phyloP scores from a whole-genome alignment of 345 rosid genomes.

The Raphanus sativus region DNA sequence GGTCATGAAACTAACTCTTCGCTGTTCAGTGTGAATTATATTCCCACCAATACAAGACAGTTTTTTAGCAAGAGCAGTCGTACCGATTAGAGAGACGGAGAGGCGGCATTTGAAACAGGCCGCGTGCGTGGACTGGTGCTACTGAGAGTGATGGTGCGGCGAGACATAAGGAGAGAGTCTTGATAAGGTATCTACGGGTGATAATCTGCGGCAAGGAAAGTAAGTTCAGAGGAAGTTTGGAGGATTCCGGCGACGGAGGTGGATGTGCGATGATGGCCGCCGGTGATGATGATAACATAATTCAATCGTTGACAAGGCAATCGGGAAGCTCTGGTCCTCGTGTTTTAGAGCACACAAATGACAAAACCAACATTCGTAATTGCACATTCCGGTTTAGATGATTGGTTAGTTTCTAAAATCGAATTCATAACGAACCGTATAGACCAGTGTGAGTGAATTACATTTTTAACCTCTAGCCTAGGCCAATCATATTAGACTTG shows the following conservation, averaged over 20 bases:
- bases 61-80: not conserved
- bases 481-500: not conserved
- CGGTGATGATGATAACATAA: conserved; percentile 31
- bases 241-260: conserved; percentile 32
- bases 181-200: conserved; percentile 50
- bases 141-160: conserved; percentile 39
- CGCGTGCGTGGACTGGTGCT: conserved; percentile 49
- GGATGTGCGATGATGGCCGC: conserved; percentile 22
- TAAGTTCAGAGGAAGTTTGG: conserved; percentile 9
- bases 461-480: not conserved
- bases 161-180: conserved; percentile 47
- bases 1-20: not conserved
- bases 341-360: not conserved
- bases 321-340: not conserved
- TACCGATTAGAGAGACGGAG: conserved; percentile 59
- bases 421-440: not conserved
- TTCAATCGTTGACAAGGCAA: conserved; percentile 18
- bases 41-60: not conserved
- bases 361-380: not conserved
- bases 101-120: conserved; percentile 80
- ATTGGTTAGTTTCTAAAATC: conserved; percentile 12
- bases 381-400: conserved; percentile 28
- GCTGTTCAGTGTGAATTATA: not conserved
- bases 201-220: conserved; percentile 30
- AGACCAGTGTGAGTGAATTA: not conserved